A percentile compares a stretch with the other conserved stretches of the same genome.
phyloP scores from a whole-genome alignment of 2,329 filamentous ascomycete genomes.

The Pseudonectria foliicola region DNA sequence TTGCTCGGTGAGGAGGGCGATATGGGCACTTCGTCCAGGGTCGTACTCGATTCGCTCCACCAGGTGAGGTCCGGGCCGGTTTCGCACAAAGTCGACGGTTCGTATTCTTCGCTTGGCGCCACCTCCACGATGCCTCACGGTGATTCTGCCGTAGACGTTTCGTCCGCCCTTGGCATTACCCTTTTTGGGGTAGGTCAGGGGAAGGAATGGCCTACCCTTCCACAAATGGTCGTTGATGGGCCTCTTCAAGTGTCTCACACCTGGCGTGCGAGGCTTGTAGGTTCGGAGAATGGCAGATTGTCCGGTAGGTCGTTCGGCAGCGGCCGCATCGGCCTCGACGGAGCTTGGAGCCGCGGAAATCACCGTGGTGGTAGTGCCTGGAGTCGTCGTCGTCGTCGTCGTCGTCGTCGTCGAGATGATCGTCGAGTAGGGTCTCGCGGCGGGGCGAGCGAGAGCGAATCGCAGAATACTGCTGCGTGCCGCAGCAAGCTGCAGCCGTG shows the following conservation, averaged over 20 bases:
- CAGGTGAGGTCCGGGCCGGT: slow-evolving; percentile 69
- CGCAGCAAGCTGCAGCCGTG: slow-evolving; percentile 22
- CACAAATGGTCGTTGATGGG: slow-evolving; percentile 95
- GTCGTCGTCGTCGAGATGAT: slow-evolving; percentile 15
- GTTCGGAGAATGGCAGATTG: slow-evolving; percentile 57
- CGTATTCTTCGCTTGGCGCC: slow-evolving; percentile 88
- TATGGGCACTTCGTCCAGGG: slow-evolving; percentile 85
- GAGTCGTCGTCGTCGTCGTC: too few relatives aligned
- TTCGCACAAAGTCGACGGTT: slow-evolving; percentile 81
- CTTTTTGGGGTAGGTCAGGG: slow-evolving; percentile 85
- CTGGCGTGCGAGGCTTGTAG: slow-evolving; percentile 90
- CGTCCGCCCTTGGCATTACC: slow-evolving; percentile 88
- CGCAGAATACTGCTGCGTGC: slow-evolving; percentile 23
- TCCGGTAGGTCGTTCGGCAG: slow-evolving; percentile 16
- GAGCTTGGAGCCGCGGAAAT: slow-evolving; percentile 1
- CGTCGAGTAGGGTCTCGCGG: slow-evolving; percentile 26
- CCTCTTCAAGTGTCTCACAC: slow-evolving; percentile 81
- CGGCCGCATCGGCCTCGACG: slow-evolving; percentile 13
- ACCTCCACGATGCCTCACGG: slow-evolving; percentile 85
- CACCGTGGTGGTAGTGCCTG: slow-evolving; percentile 4
- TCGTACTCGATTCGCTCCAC: slow-evolving; percentile 97
- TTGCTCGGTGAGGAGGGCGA: slow-evolving; percentile 75
- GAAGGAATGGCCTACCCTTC: slow-evolving; percentile 79
- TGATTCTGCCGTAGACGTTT: slow-evolving; percentile 80
- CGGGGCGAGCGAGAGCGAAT: slow-evolving; percentile 19